Conservation (phyloP, 495 filamentous ascomycete species). For the Penicillium robsamsonii region DNA sequence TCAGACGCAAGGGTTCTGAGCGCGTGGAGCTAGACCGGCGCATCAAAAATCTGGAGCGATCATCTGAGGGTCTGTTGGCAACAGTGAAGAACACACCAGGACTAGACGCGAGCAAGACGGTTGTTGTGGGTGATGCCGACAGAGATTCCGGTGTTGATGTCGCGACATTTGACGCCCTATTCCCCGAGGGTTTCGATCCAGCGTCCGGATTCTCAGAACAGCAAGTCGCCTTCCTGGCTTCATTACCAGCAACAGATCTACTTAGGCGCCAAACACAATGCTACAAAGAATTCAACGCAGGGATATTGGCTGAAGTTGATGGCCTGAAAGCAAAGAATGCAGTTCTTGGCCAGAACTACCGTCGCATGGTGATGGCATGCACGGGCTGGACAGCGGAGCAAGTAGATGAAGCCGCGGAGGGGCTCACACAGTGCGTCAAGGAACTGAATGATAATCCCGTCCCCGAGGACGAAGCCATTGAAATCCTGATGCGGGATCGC, state of each 20-base stretch:
- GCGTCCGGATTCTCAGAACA: slow-evolving; percentile 38
- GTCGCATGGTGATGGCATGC: slow-evolving; percentile 51
- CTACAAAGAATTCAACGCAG: slow-evolving; percentile 38
- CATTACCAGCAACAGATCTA: slow-evolving; percentile 28
- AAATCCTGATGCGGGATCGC: slow-evolving; percentile 49
- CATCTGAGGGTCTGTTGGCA: slow-evolving; percentile 48
- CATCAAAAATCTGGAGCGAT: slow-evolving; percentile 57
- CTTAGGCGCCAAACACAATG: slow-evolving; percentile 31
- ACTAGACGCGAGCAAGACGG: slow-evolving; percentile 30
- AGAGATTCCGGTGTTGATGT: slow-evolving; percentile 48
- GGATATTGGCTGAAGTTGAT: slow-evolving; percentile 39
- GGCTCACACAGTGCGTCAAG: slow-evolving; percentile 46
- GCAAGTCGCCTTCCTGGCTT: slow-evolving; percentile 35
- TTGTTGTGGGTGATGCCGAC: slow-evolving; percentile 54
- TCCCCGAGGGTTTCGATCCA: slow-evolving; percentile 37
- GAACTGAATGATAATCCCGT: slow-evolving; percentile 51
- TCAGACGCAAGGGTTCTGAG: slow-evolving; percentile 59
- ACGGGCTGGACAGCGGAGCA: slow-evolving; percentile 47
- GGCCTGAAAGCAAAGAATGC: slow-evolving; percentile 45
- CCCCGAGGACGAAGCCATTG: slow-evolving; percentile 47
- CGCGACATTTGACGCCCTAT: slow-evolving; percentile 35
- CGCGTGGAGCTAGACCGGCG: slow-evolving; percentile 59
- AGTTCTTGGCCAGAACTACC: slow-evolving; percentile 46
- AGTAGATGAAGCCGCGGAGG: slow-evolving; percentile 48
- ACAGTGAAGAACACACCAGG: slow-evolving; percentile 35